These are phyloP conservation scores for Sclerotinia nivalis DNA, from an alignment of 2,329 filamentous ascomycete species.

Conservation along the genomic window DNA sequence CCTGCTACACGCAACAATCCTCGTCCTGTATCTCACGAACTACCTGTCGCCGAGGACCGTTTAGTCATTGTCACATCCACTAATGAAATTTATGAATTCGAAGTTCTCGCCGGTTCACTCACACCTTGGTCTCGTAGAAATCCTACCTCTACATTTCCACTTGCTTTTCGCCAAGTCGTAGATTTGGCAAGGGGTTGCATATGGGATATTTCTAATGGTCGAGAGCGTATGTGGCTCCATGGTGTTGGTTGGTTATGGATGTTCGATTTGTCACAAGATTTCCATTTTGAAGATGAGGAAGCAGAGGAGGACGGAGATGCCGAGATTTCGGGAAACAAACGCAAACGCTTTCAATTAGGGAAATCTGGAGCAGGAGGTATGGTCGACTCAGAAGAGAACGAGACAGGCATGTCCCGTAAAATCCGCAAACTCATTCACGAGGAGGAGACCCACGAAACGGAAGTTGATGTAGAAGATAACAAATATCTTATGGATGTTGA, in stretches of 20 bases:
- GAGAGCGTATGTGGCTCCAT: constrained; percentile 81
- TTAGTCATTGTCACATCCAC: constrained; percentile 63
- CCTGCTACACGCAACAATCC: constrained; percentile 36
- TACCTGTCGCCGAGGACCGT: constrained; percentile 54
- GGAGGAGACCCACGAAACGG: constrained; percentile 45
- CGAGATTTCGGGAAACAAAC: constrained; percentile 1
- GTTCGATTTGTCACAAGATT: constrained; percentile 78
- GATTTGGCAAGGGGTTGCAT: constrained; percentile 81
- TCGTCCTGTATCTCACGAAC: constrained; percentile 48
- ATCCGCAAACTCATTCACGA: constrained; percentile 43
- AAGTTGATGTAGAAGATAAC: constrained; percentile 11
- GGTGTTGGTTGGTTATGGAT: constrained; percentile 86
- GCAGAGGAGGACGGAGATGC: constrained; percentile 28
- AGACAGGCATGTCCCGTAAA: constrained; percentile 44
- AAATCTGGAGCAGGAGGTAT: constrained; percentile 56
- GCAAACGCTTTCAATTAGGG: constrained; percentile 22
- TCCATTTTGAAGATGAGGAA: constrained; percentile 30
- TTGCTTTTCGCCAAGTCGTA: constrained; percentile 69
- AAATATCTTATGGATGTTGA: constrained; percentile 11
- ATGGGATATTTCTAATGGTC: constrained; percentile 66
- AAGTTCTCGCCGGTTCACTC: constrained; percentile 73
- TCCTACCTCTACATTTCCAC: constrained; percentile 71
- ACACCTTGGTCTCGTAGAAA: constrained; percentile 87
- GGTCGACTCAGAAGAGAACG: constrained; percentile 41
- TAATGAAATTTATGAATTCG: constrained; percentile 74